phyloP scores from a whole-genome alignment of 2,329 filamentous ascomycete species.

The Paecilomyces formosus region DNA sequence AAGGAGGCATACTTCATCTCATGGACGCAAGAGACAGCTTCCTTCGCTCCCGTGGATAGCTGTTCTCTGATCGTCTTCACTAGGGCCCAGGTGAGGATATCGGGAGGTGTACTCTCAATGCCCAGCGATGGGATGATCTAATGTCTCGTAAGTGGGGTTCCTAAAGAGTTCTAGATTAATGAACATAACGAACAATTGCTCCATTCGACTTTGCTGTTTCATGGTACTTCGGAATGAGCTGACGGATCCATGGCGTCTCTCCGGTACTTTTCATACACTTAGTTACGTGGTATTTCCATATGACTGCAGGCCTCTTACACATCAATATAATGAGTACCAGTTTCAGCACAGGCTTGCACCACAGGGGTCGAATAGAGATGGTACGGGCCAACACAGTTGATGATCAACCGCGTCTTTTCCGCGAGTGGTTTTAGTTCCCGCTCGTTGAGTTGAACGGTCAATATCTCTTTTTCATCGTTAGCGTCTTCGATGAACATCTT shows the following conservation, averaged over 20 bases:
- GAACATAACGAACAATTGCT: conserved; percentile 45
- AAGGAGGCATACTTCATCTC: conserved; percentile 39
- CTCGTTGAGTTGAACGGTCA: conserved; percentile 41
- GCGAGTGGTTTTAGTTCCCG: conserved; percentile 45
- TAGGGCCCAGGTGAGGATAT: conserved; percentile 47
- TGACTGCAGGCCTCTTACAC: conserved; percentile 30
- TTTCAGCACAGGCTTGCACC: conserved; percentile 56
- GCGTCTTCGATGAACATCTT: not conserved
- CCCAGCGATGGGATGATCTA: conserved; percentile 55
- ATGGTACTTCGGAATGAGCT: conserved; percentile 57
- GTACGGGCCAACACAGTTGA: conserved; percentile 58
- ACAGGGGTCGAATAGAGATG: conserved; percentile 57
- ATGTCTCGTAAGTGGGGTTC: conserved; percentile 7
- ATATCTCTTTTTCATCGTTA: conserved; percentile 25
- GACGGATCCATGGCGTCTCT: conserved; percentile 56
- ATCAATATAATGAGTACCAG: conserved; percentile 62
- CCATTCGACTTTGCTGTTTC: conserved; percentile 51
- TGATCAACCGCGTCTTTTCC: conserved; percentile 50
- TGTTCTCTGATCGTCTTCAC: conserved; percentile 47
- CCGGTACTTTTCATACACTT: conserved; percentile 41
- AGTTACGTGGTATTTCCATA: not conserved
- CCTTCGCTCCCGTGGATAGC: conserved; percentile 42
- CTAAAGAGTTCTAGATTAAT: not conserved
- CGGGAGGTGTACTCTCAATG: conserved; percentile 55
- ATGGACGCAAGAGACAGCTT: conserved; percentile 47